Conservation (phyloP, 495 filamentous ascomycete species). For the Xylaria longipes region DNA sequence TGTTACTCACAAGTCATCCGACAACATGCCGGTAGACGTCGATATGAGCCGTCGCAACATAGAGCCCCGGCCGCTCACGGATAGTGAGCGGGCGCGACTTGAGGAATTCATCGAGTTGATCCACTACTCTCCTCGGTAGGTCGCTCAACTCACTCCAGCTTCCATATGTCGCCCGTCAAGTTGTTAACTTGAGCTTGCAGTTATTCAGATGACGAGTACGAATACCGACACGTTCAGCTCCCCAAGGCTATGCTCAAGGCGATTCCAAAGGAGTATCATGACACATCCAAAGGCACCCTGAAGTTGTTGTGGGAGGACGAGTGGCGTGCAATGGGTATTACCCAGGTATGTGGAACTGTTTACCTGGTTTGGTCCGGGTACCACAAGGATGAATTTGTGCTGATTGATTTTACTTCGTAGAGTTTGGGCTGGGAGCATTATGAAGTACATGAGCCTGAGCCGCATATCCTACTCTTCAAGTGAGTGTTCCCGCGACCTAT, state of each 20-base stretch:
- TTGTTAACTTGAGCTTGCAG: slow-evolving; percentile 50
- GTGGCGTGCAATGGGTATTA: slow-evolving; percentile 95
- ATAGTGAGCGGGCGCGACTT: slow-evolving; percentile 78
- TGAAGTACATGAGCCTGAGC: slow-evolving; percentile 97
- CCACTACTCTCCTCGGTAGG: slow-evolving; percentile 92
- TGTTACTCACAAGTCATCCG: background rate
- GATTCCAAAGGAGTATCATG: slow-evolving; percentile 95
- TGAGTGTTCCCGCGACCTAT: slow-evolving; percentile 51
- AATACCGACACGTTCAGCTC: slow-evolving; percentile 96
- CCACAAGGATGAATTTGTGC: slow-evolving; percentile 5
- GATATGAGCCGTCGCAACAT: slow-evolving; percentile 84
- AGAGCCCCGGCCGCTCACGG: slow-evolving; percentile 78
- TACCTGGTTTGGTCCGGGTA: background rate
- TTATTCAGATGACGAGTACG: slow-evolving; percentile 86
- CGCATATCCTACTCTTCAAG: slow-evolving; percentile 98
- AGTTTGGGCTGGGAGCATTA: slow-evolving; percentile 99
- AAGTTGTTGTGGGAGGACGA: slow-evolving; percentile 98
- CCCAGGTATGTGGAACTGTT: slow-evolving; percentile 67
- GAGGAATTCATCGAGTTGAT: slow-evolving; percentile 92
- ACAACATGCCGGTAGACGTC: slow-evolving; percentile 64
- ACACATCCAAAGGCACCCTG: slow-evolving; percentile 85
- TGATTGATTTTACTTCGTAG: slow-evolving; percentile 52
- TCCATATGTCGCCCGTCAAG: background rate
- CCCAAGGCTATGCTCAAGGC: slow-evolving; percentile 97
- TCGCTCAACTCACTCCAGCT: background rate